Evolutionary conservation across 2,329 filamentous ascomycete genomes (phyloP).

Genomic region (Colletotrichum sp.): DNA sequence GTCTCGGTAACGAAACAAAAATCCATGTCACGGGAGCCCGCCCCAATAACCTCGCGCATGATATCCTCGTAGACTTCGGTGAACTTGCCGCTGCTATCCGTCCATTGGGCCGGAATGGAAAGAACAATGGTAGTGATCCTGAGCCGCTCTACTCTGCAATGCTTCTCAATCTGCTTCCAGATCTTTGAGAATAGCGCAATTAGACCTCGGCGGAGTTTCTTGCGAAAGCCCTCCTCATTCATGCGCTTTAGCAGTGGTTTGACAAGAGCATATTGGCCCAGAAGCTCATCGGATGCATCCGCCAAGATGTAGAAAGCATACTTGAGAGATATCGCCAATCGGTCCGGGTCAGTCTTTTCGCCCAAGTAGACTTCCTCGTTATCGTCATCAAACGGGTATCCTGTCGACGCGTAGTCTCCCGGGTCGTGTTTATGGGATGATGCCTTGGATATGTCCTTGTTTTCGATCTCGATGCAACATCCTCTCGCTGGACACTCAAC

Average conservation of each 20-base stretch:
- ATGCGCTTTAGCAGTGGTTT: not conserved
- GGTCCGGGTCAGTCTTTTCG: not conserved
- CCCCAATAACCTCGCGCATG: not conserved
- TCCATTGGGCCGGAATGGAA: not conserved
- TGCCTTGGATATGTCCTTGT: not conserved
- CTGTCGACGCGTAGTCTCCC: conserved; percentile 22
- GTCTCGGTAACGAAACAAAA: conserved; percentile 5
- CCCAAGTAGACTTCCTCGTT: conserved; percentile 9
- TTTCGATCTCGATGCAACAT: not conserved
- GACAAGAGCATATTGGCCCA: not conserved
- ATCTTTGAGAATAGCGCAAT: not conserved
- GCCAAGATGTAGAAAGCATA: conserved; percentile 22
- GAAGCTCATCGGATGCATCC: not conserved
- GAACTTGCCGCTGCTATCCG: not conserved
- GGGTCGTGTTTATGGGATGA: not conserved
- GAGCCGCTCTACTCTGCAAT: not conserved
- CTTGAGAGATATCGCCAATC: conserved; percentile 19
- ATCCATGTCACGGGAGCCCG: not conserved
- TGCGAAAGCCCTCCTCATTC: not conserved
- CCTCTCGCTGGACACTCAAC: conserved; percentile 1
- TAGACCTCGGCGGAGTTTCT: not conserved
- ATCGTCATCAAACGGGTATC: conserved; percentile 23
- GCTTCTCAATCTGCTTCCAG: not conserved
- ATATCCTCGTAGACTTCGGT: not conserved
- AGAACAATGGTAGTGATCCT: not conserved